Conservation (phyloP, 371 early-diverging fungal species). For the Apophysomyces ossiformis region DNA sequence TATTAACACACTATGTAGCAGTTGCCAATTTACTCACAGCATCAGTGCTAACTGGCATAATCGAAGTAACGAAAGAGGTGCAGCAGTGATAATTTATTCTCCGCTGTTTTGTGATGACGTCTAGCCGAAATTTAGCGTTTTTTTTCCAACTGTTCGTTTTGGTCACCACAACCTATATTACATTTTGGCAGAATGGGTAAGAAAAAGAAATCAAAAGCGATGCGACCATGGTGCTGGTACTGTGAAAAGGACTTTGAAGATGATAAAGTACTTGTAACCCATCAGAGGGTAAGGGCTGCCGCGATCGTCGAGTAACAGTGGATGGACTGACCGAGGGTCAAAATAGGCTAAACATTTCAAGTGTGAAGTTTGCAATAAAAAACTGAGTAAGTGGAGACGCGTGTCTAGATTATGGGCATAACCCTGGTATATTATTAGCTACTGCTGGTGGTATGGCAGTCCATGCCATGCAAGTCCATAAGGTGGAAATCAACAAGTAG, state of each 20-base stretch:
- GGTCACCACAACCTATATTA: conserved; percentile 3
- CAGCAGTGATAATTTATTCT: no score
- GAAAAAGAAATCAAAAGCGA: conserved; percentile 50
- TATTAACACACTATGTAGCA: no score
- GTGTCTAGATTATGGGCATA: neutral
- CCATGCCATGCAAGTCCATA: conserved; percentile 93
- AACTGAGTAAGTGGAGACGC: conserved; percentile 63
- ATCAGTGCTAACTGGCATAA: no score
- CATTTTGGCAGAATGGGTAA: conserved; percentile 38
- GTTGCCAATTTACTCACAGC: no score
- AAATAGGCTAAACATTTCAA: conserved; percentile 89
- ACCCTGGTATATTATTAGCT: conserved; percentile 21
- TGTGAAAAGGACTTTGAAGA: conserved; percentile 97
- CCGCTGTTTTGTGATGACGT: neutral
- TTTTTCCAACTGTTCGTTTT: conserved; percentile 13
- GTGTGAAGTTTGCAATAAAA: conserved; percentile 83
- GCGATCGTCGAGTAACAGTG: neutral
- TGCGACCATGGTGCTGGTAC: conserved; percentile 76
- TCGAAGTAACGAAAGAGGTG: no score
- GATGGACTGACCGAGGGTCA: neutral
- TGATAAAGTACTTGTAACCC: conserved; percentile 91
- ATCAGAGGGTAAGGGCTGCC: conserved; percentile 66
- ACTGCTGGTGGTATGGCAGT: conserved; percentile 92
- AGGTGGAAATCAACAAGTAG: conserved; percentile 79
- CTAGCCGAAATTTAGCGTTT: conserved; percentile 10